Base-by-base conservation (phyloP, 2,329 filamentous ascomycete species). In the Nectriaceae sp. region DNA sequence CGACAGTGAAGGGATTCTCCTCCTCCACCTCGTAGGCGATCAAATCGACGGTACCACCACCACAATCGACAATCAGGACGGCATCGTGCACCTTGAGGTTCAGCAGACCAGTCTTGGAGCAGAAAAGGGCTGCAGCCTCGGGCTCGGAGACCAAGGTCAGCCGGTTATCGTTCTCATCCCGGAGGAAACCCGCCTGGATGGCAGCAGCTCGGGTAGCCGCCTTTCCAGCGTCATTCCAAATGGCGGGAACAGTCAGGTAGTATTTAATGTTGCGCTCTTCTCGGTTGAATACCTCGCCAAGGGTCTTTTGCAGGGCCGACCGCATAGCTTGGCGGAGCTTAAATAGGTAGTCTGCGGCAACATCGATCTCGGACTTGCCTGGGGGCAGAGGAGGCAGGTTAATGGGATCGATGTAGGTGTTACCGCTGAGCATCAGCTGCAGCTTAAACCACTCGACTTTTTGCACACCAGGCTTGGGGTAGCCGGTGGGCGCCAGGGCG, bases 391-490 rank as follows among this genome's bases (percentile, higher is more conserved):
- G 94, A 40, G 94, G 94, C 59, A 99, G 84, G 80, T 97, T 97
- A 76, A 97, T 97, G 54, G 94, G 94, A 71, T 97, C 94, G 67
- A 97, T 97, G 72, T 97, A 97, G 38, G 94, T 97, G 79, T 97
- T 97, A 55, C 94, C 94, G 51, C 91, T 97, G 54, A 97, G 82
- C 94, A 97, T 97, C 48, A 99, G 84, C 75, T 99, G 94, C 60
- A 99, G 82, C 79, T 97, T 97, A 82, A 99, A 97, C 94, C 94
- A 99, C 75, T 97, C 94, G 20, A 97, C 93, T 76, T 97, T 97
- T 73, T 97, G 94, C 60, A 99, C 93, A 56, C 93, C 93, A 26
- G 90, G 90, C 77, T 97, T 97, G 60, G 94, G 94, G 71, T 97
- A 97, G 55, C 94, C 94, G 35, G 94, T 97, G 22, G 94, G 94